phyloP scores from a whole-genome alignment of 1,284 basidiomycete species.

The Pisolithus thermaeus region DNA sequence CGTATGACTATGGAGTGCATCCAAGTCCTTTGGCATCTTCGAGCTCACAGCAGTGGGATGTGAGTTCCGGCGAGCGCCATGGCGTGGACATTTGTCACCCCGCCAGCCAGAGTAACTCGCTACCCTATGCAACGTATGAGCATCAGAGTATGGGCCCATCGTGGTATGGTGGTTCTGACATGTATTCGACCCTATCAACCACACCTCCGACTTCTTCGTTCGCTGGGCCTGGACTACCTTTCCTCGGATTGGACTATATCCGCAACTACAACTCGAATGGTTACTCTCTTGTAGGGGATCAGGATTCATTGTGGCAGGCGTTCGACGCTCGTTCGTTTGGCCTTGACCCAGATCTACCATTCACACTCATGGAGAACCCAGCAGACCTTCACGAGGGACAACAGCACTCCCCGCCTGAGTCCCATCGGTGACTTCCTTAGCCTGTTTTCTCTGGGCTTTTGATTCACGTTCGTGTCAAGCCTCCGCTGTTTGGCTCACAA shows the following conservation, averaged over 20 bases:
- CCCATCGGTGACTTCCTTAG: conserved; percentile 12
- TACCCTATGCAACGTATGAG: conserved; percentile 34
- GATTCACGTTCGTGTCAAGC: background rate
- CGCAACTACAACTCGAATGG: conserved; percentile 56
- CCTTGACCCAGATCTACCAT: conserved; percentile 68
- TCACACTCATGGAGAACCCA: conserved; percentile 42
- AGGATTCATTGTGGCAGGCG: conserved; percentile 66
- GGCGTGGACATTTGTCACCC: conserved; percentile 39
- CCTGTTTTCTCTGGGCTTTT: background rate
- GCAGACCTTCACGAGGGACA: conserved; percentile 25
- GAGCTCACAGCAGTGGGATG: conserved; percentile 41
- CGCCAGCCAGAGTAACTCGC: conserved; percentile 31
- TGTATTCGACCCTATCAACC: conserved; percentile 42
- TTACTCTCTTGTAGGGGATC: conserved; percentile 44
- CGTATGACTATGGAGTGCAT: conserved; percentile 51
- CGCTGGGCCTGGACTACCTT: conserved; percentile 65
- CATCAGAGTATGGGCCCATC: conserved; percentile 42
- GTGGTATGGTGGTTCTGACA: conserved; percentile 41
- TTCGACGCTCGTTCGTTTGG: conserved; percentile 69
- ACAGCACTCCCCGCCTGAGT: conserved; percentile 22
- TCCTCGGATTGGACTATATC: conserved; percentile 74
- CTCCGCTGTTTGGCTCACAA: too few species aligned
- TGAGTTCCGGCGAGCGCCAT: conserved; percentile 30
- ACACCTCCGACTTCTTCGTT: conserved; percentile 58
- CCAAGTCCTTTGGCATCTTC: conserved; percentile 35